Evolutionary conservation across 495 filamentous ascomycete genomes (phyloP).

Genomic region (Articulospora tetracladia): DNA sequence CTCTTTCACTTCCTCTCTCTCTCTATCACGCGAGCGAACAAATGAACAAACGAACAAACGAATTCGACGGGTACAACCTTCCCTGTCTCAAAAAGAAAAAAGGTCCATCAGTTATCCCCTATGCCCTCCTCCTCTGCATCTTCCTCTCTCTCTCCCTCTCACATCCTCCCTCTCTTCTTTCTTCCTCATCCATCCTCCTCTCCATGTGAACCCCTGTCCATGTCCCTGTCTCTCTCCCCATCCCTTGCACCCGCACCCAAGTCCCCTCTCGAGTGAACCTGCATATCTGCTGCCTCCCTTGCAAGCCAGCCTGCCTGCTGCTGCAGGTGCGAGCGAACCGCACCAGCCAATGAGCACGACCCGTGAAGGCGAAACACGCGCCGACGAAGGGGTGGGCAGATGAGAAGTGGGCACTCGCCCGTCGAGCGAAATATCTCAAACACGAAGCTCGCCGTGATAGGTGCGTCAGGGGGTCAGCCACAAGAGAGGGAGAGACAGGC

Average conservation of each 20-base stretch:
- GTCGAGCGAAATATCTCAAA: conserved; percentile 23
- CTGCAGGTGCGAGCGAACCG: not conserved
- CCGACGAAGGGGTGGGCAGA: conserved; percentile 10
- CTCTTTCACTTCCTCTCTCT: too few relatives aligned
- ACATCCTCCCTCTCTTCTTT: not conserved
- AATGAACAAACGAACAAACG: too few relatives aligned
- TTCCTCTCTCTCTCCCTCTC: not conserved
- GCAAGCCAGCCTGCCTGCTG: too few relatives aligned
- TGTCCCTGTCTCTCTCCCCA: too few relatives aligned
- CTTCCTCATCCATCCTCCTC: not conserved
- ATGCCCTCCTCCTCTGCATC: not conserved
- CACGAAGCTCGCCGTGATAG: conserved; percentile 17
- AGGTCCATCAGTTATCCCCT: too few relatives aligned
- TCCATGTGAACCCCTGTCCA: too few relatives aligned
- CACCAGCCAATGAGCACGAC: not conserved
- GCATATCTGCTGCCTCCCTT: too few relatives aligned
- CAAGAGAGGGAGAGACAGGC: too few relatives aligned
- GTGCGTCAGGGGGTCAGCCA: not conserved
- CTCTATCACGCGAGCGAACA: too few relatives aligned
- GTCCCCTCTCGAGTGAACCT: too few relatives aligned
- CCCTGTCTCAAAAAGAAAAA: not conserved
- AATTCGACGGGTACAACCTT: not conserved
- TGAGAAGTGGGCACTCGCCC: too few relatives aligned
- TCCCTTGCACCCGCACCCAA: too few relatives aligned
- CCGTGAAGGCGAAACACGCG: conserved; percentile 21